A percentile compares a stretch with the other conserved stretches of the same genome.
phyloP scores from a whole-genome alignment of 495 filamentous ascomycete genomes.

The Delitschia confertaspora region DNA sequence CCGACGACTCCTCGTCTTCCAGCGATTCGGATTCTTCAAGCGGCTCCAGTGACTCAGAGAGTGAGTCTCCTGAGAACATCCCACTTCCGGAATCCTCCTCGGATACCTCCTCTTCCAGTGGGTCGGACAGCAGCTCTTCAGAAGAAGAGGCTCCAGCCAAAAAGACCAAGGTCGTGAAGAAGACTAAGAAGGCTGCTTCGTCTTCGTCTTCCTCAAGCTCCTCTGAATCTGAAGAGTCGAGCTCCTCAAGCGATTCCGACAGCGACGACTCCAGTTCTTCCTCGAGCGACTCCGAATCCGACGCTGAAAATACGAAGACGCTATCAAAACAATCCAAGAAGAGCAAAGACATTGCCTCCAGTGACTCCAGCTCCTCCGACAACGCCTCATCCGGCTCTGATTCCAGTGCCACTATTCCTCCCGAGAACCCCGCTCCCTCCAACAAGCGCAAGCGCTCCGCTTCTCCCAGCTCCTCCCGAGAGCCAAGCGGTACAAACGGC shows the following conservation, averaged over 20 bases:
- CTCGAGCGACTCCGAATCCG: constrained; percentile 19
- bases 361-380: constrained; percentile 8
- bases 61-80: too few relatives aligned
- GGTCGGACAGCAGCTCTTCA: not conserved
- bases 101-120: too few relatives aligned
- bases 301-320: constrained; percentile 12
- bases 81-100: too few relatives aligned
- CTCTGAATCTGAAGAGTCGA: constrained; percentile 9
- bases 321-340: constrained; percentile 14
- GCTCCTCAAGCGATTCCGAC: constrained; percentile 13
- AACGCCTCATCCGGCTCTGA: constrained; percentile 18
- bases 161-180: constrained; percentile 8
- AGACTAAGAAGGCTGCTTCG: not conserved
- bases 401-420: constrained; percentile 29
- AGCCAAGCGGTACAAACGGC: not conserved
- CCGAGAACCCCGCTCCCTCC: constrained; percentile 12
- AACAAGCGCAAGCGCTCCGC: constrained; percentile 31
- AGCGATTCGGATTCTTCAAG: not conserved
- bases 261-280: constrained; percentile 15
- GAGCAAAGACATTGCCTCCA: constrained; percentile 2
- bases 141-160: constrained; percentile 5
- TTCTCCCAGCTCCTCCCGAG: constrained; percentile 27
- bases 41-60: too few relatives aligned
- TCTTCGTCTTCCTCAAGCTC: constrained; percentile 9
- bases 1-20: too few relatives aligned